Evolutionary conservation across 202 grass and related monocot genomes (phyloP), one percentile per base, ranked within the genome.

Genomic region (Schoenoplectus tabernaemontani): DNA sequence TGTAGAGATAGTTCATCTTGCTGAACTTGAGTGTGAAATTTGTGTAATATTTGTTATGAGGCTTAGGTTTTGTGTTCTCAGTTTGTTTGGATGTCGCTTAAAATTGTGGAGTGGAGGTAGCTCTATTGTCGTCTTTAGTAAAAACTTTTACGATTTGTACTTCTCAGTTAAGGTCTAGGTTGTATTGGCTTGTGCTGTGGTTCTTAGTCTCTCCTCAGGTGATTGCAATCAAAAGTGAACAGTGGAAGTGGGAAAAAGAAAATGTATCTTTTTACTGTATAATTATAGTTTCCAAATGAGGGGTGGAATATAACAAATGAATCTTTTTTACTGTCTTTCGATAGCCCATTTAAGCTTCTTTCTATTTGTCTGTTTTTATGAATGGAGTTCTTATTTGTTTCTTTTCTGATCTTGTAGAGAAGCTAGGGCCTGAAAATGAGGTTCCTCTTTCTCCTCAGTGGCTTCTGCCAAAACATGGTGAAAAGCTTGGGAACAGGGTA

Each of bases 371-470:
- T 4, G 70, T 39, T 28, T 44, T 34, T 56, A 10, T 1, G 12
- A 48, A 22, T 8, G 11, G 15, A 48, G 5, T 74, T 74, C 70
- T 75, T 36, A 54, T 15, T 47, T 50, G 67, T 75, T 54, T 75
- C 46, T 75, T 28, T 79, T 43, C 36, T 79, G 56, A 64, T 79
- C 9, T 79, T 46, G 36, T 42, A 82, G 80, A 82, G 16, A 82
- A 82, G 64, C 64, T 86, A 86, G 88, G 85, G 74, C 64, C 85
- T 72, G 92, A 96, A 76, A 89, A 81, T 87, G 83, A 88, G 23
- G 85, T 96, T 79, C 96, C 96, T 41, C 96, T 99, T 85, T 99
- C 96, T 85, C 96, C 91, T 86, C 96, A 99, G 83, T 99, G 96
- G 96, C 96, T 99, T 88, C 85, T 93, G 85, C 76, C 87, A 66